Evolutionary conservation across 148 eudicot genomes (phyloP), one percentile per base, ranked within the genome.

Genomic region (Chenopodium berlandieri): DNA sequence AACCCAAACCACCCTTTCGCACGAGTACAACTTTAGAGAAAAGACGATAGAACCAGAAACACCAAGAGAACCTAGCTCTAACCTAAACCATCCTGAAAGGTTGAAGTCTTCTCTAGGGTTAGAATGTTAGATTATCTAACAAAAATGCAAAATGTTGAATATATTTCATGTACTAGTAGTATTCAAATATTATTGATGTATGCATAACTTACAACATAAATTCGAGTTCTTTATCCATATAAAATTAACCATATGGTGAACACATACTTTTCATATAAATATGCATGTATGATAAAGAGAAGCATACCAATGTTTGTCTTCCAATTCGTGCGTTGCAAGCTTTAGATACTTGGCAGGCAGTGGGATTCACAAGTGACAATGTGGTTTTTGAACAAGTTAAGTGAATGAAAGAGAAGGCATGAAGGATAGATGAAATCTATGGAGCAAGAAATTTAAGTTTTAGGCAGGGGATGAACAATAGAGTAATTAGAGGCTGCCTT

Each of bases 221-320:
- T 6, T 40, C 7, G 44, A 5, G 8, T 40, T 40, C 44, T 6
- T 40, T 6, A 40, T 40, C 44, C 44, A 40, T 40, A 40, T 40
- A 40, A 4, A 40, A 40, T 40, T 40, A 40, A 40, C 54, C 54
- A 50, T 13, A 50, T 50, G 12, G 54, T 50, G 54, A 50, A 50
- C 54, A 10, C 12, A 2, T 50, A 11, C 14, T 48, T 12, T 16
- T 48, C 52, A 48, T 50, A 50, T 50, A 50, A 9, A 50, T 50
- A 12, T 50, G 14, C 54, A 50, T 50, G 54, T 50, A 50, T 62
- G 27, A 62, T 62, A 62, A 62, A 62, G 1, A 69, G 72, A 69
- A 69, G 72, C 72, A 16, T 32, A 69, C 72, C 72, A 69, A 16
- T 32, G 22, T 69, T 69, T 69, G n/a, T 32, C 46, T 32, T 69